Evolutionary conservation across 257 asterid genomes (phyloP).

Genomic region (Solanum clarkiae): DNA sequence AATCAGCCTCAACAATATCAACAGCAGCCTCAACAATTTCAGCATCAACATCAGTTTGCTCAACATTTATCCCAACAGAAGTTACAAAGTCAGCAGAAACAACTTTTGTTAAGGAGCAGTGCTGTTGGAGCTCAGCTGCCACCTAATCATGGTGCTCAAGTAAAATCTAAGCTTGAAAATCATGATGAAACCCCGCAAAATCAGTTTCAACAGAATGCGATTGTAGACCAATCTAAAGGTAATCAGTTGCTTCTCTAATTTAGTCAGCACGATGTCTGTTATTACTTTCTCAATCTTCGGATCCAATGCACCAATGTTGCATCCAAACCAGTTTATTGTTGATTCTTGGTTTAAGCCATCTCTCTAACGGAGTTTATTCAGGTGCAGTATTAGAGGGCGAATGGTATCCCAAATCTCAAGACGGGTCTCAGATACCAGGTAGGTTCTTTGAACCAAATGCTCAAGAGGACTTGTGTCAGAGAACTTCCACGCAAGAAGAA

Average conservation of each 20-base stretch:
- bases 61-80: slow-evolving; percentile 53
- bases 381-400: slow-evolving; percentile 40
- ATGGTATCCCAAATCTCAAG: slow-evolving; percentile 53
- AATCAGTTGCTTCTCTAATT: slow-evolving; percentile 38
- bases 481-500: slow-evolving; percentile 45
- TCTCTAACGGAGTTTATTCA: slow-evolving; percentile 34
- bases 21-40: slow-evolving; percentile 57
- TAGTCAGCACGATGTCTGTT: slow-evolving; percentile 29
- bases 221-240: slow-evolving; percentile 45
- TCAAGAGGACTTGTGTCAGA: slow-evolving; percentile 48
- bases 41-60: slow-evolving; percentile 30
- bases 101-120: slow-evolving; percentile 38
- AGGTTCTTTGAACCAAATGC: slow-evolving; percentile 29
- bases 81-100: slow-evolving; percentile 50
- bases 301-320: slow-evolving; percentile 45
- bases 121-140: slow-evolving; percentile 37
- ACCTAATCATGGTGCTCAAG: slow-evolving; percentile 35
- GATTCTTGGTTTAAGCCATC: slow-evolving; percentile 38
- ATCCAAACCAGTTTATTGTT: slow-evolving; percentile 38
- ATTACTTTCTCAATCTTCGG: slow-evolving; percentile 39
- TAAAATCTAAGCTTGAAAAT: slow-evolving; percentile 40
- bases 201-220: slow-evolving; percentile 38
- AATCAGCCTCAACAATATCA: slow-evolving; percentile 48
- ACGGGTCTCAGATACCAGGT: slow-evolving; percentile 35
- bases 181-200: slow-evolving; percentile 37